These are phyloP conservation scores for Fraxinus albicans DNA, from an alignment of 305 asterid genomes.

Conservation along the genomic window DNA sequence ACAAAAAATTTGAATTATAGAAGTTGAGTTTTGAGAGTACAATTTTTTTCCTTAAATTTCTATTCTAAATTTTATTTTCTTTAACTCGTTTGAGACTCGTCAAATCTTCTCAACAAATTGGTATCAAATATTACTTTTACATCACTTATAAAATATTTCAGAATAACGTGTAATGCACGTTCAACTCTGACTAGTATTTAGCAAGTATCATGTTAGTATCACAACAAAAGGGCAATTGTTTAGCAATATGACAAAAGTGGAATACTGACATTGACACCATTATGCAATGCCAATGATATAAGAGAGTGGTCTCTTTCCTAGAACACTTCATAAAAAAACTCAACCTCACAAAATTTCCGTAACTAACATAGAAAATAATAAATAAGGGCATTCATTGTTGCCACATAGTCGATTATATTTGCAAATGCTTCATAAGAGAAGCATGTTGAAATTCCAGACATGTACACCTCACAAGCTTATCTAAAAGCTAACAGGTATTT, in stretches of 20 bases:
- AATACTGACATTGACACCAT: neutral
- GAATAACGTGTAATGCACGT: too few species aligned
- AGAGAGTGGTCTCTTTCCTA: neutral
- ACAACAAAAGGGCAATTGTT: neutral
- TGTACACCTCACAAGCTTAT: neutral
- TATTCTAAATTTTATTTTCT: too few species aligned
- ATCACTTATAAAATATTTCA: too few species aligned
- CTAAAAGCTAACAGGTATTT: neutral
- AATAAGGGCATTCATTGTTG: neutral
- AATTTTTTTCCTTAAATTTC: too few species aligned
- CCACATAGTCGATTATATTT: neutral
- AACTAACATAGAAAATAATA: neutral
- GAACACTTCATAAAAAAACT: slow-evolving; percentile 1
- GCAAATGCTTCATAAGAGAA: neutral
- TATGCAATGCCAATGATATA: neutral
- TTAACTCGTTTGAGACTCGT: too few species aligned
- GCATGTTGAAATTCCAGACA: neutral
- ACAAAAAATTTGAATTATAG: too few species aligned
- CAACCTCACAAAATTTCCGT: neutral
- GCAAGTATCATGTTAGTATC: neutral
- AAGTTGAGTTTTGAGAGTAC: too few species aligned
- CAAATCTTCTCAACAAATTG: too few species aligned
- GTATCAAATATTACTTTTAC: too few species aligned
- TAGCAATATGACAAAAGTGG: neutral
- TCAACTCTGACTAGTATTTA: neutral